Conservation (phyloP, 345 rosid genomes). For the Anastatica hierochuntica region DNA sequence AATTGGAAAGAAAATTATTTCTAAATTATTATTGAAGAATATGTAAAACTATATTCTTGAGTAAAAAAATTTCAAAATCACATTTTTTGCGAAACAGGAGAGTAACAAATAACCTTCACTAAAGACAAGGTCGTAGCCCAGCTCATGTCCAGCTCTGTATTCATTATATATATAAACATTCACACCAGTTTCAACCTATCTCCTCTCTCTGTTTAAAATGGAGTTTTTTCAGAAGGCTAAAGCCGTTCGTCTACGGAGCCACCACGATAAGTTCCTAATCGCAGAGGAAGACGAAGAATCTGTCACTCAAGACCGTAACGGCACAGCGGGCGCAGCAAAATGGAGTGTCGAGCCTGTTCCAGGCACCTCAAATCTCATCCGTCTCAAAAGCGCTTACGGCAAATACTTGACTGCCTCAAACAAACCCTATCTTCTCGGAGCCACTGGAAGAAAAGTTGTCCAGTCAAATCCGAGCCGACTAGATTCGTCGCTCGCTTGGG, state of each 20-base stretch:
- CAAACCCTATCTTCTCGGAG: conserved; percentile 66
- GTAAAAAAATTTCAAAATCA: background rate
- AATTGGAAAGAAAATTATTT: no score
- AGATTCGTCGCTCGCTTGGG: conserved; percentile 66
- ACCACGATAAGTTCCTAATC: conserved; percentile 63
- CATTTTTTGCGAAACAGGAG: no score
- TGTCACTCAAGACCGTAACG: conserved; percentile 59
- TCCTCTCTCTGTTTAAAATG: conserved; percentile 24
- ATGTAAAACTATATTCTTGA: no score
- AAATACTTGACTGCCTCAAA: conserved; percentile 79
- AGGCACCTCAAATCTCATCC: conserved; percentile 39
- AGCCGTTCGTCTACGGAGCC: conserved; percentile 65
- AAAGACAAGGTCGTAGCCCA: no score
- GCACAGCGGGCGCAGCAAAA: conserved; percentile 42
- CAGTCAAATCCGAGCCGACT: conserved; percentile 48
- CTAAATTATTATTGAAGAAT: no score
- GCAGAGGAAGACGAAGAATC: conserved; percentile 74
- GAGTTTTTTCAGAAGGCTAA: conserved; percentile 65
- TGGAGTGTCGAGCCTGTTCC: conserved; percentile 62
- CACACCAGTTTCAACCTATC: conserved; percentile 4
- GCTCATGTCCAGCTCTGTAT: no score
- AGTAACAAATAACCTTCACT: no score
- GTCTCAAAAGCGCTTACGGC: conserved; percentile 58
- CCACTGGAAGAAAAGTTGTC: conserved; percentile 59
- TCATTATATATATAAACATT: no score